Evolutionary conservation across 78 protist species (phyloP).

Genomic region (Anaeramoeba ignava): DNA sequence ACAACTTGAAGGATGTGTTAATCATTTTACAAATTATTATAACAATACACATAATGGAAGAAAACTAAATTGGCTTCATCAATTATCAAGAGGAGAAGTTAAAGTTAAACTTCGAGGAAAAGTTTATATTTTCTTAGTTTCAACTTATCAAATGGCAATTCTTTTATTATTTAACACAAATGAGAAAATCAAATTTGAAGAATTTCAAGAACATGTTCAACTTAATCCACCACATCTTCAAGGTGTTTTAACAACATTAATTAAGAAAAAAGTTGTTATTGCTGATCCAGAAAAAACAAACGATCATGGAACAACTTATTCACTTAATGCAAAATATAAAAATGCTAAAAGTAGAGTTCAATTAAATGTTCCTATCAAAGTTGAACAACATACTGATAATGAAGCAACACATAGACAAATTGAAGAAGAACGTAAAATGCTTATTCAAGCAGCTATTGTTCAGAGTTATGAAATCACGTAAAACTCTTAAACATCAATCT

Average conservation of each 20-base stretch:
- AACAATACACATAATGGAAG: slow-evolving; percentile 46
- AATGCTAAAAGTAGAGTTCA: too few relatives aligned
- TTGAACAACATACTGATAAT: slow-evolving; percentile 44
- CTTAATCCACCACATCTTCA: too few relatives aligned
- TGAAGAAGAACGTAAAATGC: slow-evolving; percentile 56
- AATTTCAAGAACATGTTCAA: slow-evolving; percentile 38
- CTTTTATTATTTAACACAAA: slow-evolving; percentile 45
- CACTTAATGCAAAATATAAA: too few relatives aligned
- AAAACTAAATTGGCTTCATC: slow-evolving; percentile 63
- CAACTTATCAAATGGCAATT: slow-evolving; percentile 30
- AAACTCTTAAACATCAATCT: slow-evolving; percentile 38
- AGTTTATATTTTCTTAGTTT: too few relatives aligned
- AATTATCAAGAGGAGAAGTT: slow-evolving; percentile 60
- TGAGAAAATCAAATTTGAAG: slow-evolving; percentile 26
- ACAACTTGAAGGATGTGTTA: too few relatives aligned
- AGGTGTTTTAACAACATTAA: too few relatives aligned
- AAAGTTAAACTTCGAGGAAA: too few relatives aligned
- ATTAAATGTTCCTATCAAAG: slow-evolving; percentile 42
- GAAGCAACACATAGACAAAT: slow-evolving; percentile 50
- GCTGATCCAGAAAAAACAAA: too few relatives aligned
- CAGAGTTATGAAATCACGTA: slow-evolving; percentile 79
- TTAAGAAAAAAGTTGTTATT: too few relatives aligned
- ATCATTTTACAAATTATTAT: too few relatives aligned
- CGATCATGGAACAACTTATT: too few relatives aligned
- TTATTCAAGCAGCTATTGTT: slow-evolving; percentile 73